Evolutionary conservation across 306 rosid genomes (phyloP).

Genomic region (Styphnolobium japonicum): DNA sequence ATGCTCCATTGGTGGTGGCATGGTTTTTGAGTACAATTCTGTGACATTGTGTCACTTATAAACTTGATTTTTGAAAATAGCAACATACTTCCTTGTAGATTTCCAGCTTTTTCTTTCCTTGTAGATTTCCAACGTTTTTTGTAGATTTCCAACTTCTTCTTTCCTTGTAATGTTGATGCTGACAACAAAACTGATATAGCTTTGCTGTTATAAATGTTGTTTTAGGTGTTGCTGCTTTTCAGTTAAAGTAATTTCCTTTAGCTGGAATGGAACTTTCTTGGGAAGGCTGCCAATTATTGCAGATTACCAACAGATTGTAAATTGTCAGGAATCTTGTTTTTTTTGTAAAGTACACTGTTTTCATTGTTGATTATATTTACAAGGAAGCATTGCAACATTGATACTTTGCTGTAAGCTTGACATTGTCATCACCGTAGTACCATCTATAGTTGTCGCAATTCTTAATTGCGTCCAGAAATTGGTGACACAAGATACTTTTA

Average conservation of each 20-base stretch:
- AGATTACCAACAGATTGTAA: slow-evolving; percentile 38
- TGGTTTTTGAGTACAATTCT: neutral
- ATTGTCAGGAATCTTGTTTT: slow-evolving; percentile 30
- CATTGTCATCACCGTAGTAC: slow-evolving; percentile 7
- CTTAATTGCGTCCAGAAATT: neutral
- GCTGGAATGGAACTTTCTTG: slow-evolving; percentile 24
- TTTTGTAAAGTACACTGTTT: slow-evolving; percentile 41
- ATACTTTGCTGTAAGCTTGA: slow-evolving; percentile 21
- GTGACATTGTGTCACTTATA: neutral
- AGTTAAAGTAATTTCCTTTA: slow-evolving; percentile 28
- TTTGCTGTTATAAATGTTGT: slow-evolving; percentile 26
- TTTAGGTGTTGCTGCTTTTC: slow-evolving; percentile 28
- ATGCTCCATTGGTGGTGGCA: neutral
- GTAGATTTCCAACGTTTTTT: slow-evolving; percentile 16
- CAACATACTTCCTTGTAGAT: neutral
- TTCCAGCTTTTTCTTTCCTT: neutral
- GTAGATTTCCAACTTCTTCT: neutral
- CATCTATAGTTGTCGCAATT: neutral
- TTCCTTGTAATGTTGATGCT: slow-evolving; percentile 25
- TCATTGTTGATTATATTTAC: slow-evolving; percentile 31
- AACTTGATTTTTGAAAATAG: neutral
- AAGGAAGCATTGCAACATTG: slow-evolving; percentile 31
- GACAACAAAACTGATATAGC: slow-evolving; percentile 30
- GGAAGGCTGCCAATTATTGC: slow-evolving; percentile 38
- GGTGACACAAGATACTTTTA: neutral